Percentiles rank a stretch among this genome's conserved stretches.
Conservation (phyloP, 2,329 filamentous ascomycete genomes). For the Trichoderma semiorbis region DNA sequence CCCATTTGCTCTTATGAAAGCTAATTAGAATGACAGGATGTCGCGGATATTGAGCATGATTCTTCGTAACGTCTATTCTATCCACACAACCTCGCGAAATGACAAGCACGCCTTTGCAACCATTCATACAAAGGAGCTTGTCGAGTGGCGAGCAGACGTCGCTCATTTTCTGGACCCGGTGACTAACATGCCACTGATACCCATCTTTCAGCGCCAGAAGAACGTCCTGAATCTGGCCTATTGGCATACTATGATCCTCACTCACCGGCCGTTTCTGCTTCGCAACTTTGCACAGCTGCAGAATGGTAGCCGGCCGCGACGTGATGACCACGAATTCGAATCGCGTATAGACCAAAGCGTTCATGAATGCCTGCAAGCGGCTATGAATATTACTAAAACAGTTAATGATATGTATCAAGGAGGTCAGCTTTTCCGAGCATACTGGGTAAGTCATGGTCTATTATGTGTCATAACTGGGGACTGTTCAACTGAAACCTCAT, state of each 20-base stretch:
- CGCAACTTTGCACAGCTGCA: constrained; percentile 10
- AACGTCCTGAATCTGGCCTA: constrained; percentile 8
- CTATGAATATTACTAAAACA: constrained; percentile 6
- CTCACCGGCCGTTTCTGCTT: constrained; percentile 3
- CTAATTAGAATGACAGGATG: not conserved
- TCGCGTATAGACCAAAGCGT: constrained; percentile 3
- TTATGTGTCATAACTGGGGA: not conserved
- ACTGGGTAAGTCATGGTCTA: not conserved
- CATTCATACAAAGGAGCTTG: constrained; percentile 7
- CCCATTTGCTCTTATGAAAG: not conserved
- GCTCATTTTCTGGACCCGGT: constrained; percentile 5
- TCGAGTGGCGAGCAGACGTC: constrained; percentile 3
- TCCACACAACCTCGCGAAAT: constrained; percentile 8
- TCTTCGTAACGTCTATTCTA: constrained; percentile 12
- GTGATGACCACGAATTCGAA: constrained; percentile 4
- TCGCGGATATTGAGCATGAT: constrained; percentile 12
- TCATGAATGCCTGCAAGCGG: not conserved
- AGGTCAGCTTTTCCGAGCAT: constrained; percentile 11
- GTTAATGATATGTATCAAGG: constrained; percentile 11
- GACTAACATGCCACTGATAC: constrained; percentile 5
- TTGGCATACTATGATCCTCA: constrained; percentile 13
- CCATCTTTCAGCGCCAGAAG: constrained; percentile 13
- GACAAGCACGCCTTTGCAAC: constrained; percentile 9
- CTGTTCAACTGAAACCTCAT: not conserved
- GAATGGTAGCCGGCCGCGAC: constrained; percentile 7